Evolutionary conservation across 1,284 basidiomycete species (phyloP).

Genomic region (Apiotrichum mycotoxinovorans): DNA sequence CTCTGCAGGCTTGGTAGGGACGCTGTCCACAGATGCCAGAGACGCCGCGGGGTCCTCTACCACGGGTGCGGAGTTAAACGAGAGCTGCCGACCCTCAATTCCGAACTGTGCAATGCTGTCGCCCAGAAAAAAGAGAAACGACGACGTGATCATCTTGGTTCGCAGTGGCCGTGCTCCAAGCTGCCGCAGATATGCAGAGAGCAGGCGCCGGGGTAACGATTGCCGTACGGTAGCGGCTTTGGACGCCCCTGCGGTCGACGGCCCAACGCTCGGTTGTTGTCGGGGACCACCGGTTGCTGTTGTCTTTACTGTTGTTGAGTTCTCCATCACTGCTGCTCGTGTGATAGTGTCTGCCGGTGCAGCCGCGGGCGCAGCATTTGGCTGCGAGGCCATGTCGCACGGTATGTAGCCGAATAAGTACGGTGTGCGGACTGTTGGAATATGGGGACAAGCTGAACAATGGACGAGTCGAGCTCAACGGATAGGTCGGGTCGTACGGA

Average conservation of each 20-base stretch:
- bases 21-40: neutral
- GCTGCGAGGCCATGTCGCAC: no score
- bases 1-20: neutral
- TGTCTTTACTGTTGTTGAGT: no score
- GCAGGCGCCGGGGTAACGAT: neutral
- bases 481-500: no score
- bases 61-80: neutral
- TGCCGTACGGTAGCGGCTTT: neutral
- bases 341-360: no score
- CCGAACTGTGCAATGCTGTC: constrained; percentile 23
- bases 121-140: constrained; percentile 13
- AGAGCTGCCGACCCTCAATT: constrained; percentile 15
- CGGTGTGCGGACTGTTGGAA: no score
- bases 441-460: no score
- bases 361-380: no score
- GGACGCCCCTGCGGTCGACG: neutral
- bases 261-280: neutral
- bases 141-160: constrained; percentile 20
- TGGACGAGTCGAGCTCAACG: no score
- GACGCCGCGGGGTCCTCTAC: neutral
- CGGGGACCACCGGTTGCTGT: neutral
- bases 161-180: constrained; percentile 9
- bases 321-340: no score
- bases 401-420: no score
- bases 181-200: constrained; percentile 10